Base-by-base conservation (phyloP, 164 flowering plant genomes). In the Nymphaea thermarum region DNA sequence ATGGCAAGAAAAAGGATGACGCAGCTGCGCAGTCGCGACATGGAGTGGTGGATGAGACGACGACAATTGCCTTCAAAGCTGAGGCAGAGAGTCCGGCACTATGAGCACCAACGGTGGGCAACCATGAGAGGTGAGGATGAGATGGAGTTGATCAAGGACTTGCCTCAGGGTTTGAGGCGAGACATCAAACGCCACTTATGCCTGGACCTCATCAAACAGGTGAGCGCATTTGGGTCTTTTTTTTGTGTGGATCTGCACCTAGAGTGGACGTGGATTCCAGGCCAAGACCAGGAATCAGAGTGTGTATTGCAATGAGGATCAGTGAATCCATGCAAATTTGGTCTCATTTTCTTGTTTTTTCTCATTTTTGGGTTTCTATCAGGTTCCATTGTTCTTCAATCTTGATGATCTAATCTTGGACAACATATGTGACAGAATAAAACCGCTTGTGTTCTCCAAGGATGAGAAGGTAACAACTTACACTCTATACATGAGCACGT, bases 11-110 rank as follows among this genome's bases (percentile, higher is more conserved):
- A 82, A 84, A 79, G 91, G 71, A 87, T 83, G 74, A 84, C 90
- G 97, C 96, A 95, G 72, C 74, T 89, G 71, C 78, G 91, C 45
- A 81, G 85, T 47, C 71, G 98, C 62, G 96, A 91, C 70, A 82
- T 90, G 89, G 99, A 91, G 71, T 90, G 98, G 96, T 95, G 99
- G 99, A 95, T 95, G 99, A 82, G 72, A 71, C 75, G 96, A 65
- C 81, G 98, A 47, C 98, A 95, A 66, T 63, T 95, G 68, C 96
- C 99, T 0, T 84, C 91, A 3, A 79, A 77, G 2, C 73, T 95
- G 43, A 85, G 96, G 65, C 85, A 83, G 5, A 81, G 99, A 77
- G 99, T 95, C 4, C 86, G 99, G 12, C 89, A 83, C 65, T 95
- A 66, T 67, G 98, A 95, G 70, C 86, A 83, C 5, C 96, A 95